Evolutionary conservation across 331 rosid species (phyloP).

Genomic region (Acacia concinna): DNA sequence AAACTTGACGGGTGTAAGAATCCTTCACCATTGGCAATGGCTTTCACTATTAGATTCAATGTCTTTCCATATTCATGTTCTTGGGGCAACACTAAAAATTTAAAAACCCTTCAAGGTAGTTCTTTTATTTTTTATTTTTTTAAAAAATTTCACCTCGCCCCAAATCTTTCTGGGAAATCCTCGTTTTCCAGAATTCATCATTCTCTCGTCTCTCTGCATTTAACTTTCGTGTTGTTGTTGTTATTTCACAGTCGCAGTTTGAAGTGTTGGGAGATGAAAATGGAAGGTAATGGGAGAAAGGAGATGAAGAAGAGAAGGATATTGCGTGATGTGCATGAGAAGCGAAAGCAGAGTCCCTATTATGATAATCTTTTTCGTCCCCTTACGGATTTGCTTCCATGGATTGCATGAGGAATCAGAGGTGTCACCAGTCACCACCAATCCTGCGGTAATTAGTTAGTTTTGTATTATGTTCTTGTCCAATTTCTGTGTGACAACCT

Average conservation of each 20-base stretch:
- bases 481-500: not conserved
- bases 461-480: not conserved
- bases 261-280: slow-evolving; percentile 2
- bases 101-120: not conserved
- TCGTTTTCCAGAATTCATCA: not conserved
- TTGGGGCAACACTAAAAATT: not conserved
- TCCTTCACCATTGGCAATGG: not conserved
- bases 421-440: slow-evolving; percentile 91
- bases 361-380: slow-evolving; percentile 88
- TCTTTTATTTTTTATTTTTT: not conserved
- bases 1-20: not conserved
- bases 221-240: not conserved
- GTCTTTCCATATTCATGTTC: not conserved
- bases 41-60: not conserved
- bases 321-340: slow-evolving; percentile 75
- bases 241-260: slow-evolving; percentile 9
- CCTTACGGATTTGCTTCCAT: slow-evolving; percentile 77
- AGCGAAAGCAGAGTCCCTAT: slow-evolving; percentile 85
- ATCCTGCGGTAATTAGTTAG: slow-evolving; percentile 88
- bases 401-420: slow-evolving; percentile 68
- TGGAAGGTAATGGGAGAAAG: slow-evolving; percentile 40
- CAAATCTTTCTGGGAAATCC: not conserved
- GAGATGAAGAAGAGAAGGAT: slow-evolving; percentile 44
- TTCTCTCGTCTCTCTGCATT: not conserved
- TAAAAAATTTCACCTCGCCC: not conserved